A percentile compares a stretch with the other conserved stretches of the same genome.
These are phyloP conservation scores for Penicillium herquei DNA, from an alignment of 495 filamentous ascomycete genomes.

Conservation along the genomic window DNA sequence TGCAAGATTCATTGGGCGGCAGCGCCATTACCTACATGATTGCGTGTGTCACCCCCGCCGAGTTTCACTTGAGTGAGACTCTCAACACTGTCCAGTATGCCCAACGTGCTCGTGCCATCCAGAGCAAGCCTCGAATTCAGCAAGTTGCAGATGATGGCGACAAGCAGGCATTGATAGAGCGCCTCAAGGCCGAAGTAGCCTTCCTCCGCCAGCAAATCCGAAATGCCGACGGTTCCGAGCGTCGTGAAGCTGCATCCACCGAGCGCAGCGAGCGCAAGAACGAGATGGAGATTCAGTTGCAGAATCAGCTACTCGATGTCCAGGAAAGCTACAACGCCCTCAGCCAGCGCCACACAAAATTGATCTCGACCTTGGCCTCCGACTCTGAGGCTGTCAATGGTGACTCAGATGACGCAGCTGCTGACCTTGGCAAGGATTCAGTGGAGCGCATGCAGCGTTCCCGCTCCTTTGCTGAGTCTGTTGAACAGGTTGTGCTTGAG, in stretches of 20 bases:
- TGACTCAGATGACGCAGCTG: constrained; percentile 57
- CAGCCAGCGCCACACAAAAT: constrained; percentile 85
- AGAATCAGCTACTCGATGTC: constrained; percentile 88
- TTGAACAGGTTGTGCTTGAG: constrained; percentile 93
- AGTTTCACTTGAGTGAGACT: constrained; percentile 97
- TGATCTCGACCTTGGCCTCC: constrained; percentile 91
- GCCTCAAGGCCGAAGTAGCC: constrained; percentile 87
- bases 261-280: constrained; percentile 77
- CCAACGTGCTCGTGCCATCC: constrained; percentile 91
- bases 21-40: constrained; percentile 99
- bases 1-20: constrained; percentile 97
- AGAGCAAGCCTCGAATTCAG: constrained; percentile 96
- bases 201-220: constrained; percentile 95
- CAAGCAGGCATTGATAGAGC: constrained; percentile 91
- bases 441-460: constrained; percentile 89
- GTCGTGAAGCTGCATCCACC: constrained; percentile 56
- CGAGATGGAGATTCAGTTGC: constrained; percentile 83
- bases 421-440: constrained; percentile 70
- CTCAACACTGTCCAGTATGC: constrained; percentile 97
- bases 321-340: constrained; percentile 95
- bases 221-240: constrained; percentile 59
- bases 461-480: constrained; percentile 89
- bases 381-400: constrained; percentile 62
- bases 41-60: constrained; percentile 94
- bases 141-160: constrained; percentile 87